Percentiles rank a stretch among this genome's conserved stretches.
Evolutionary conservation across 1,284 basidiomycete genomes (phyloP).

Genomic region (Austroboletus niveus): DNA sequence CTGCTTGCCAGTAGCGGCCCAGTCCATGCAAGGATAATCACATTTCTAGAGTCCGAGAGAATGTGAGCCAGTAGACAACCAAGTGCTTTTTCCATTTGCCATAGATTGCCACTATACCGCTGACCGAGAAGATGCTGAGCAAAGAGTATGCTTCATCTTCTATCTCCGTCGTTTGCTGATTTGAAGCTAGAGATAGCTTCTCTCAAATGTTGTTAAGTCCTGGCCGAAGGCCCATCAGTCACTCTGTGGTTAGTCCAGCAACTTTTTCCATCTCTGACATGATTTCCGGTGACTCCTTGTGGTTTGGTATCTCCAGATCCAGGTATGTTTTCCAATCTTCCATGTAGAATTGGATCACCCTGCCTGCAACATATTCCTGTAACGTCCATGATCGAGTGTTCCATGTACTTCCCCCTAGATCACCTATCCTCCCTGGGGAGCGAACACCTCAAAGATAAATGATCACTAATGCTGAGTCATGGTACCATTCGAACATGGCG

Average conservation of each 20-base stretch:
- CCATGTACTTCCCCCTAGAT: background rate
- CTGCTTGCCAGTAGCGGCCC: background rate
- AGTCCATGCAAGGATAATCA: background rate
- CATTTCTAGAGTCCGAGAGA: background rate
- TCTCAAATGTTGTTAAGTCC: background rate
- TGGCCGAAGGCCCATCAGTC: background rate
- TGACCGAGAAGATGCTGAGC: background rate
- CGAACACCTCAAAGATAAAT: background rate
- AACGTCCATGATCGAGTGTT: background rate
- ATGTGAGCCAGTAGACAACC: background rate
- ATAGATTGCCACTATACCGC: background rate
- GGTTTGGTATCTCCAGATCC: background rate
- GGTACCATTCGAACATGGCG: background rate
- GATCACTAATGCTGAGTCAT: background rate
- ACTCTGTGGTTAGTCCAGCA: background rate
- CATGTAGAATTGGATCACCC: background rate
- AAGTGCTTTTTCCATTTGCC: background rate
- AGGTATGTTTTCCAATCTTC: background rate
- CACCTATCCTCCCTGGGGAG: background rate
- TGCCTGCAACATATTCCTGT: background rate
- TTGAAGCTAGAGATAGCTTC: background rate
- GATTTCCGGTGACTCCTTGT: background rate
- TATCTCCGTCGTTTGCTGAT: background rate
- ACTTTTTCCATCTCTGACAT: background rate
- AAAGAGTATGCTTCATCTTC: too few species aligned